Evolutionary conservation across 257 asterid genomes (phyloP).

Genomic region (Salvia hispanica): DNA sequence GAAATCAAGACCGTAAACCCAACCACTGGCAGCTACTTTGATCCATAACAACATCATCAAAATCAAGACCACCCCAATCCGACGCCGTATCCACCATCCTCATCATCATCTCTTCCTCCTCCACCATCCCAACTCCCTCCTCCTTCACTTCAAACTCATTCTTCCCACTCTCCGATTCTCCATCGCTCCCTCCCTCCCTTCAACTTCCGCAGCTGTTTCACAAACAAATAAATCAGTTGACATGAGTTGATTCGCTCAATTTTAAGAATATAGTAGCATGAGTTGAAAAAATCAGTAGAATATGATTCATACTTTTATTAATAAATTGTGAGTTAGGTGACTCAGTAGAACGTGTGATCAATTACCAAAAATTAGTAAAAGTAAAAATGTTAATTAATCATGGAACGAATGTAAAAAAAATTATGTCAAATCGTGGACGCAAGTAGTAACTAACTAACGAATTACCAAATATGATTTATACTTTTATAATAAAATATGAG

Average conservation of each 20-base stretch:
- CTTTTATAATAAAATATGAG: too few relatives aligned
- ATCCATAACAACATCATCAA: constrained; percentile 35
- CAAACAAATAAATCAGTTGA: not conserved
- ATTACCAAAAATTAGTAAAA: too few relatives aligned
- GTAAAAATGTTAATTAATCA: too few relatives aligned
- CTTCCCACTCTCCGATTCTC: constrained; percentile 9
- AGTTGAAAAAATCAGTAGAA: too few relatives aligned
- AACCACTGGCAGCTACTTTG: constrained; percentile 47
- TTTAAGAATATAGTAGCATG: too few relatives aligned
- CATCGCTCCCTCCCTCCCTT: constrained; percentile 21
- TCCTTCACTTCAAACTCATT: not conserved
- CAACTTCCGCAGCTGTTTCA: constrained; percentile 48
- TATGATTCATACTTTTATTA: too few relatives aligned
- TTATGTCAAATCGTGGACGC: too few relatives aligned
- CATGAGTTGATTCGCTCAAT: too few relatives aligned
- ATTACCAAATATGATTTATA: too few relatives aligned
- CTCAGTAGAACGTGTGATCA: too few relatives aligned
- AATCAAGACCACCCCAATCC: constrained; percentile 49
- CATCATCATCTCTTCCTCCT: constrained; percentile 36
- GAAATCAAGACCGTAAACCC: constrained; percentile 51
- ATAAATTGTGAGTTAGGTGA: too few relatives aligned
- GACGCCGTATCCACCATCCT: constrained; percentile 30
- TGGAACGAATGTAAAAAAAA: too few relatives aligned
- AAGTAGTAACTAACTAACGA: not conserved
- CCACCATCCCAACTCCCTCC: not conserved